phyloP scores from a whole-genome alignment of 768 basidiomycete genomes.

The Russula sp. region DNA sequence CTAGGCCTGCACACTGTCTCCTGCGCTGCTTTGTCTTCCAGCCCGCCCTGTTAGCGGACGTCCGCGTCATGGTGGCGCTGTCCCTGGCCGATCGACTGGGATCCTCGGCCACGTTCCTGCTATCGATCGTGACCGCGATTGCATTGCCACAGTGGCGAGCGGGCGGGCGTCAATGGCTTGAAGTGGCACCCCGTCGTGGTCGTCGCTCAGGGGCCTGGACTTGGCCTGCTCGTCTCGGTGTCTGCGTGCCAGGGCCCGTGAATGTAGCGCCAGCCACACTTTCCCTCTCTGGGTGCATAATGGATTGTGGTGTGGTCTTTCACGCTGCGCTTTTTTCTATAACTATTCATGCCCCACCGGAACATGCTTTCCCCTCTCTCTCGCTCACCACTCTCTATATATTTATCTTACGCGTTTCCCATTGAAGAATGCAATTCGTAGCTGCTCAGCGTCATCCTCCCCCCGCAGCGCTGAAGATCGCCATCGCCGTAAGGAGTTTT shows the following conservation, averaged over 20 bases:
- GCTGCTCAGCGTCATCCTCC: neutral
- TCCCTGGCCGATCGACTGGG: neutral
- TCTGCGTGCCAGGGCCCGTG: neutral
- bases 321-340: neutral
- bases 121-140: too few species aligned
- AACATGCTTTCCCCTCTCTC: neutral
- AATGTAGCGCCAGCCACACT: neutral
- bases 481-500: conserved; percentile 3
- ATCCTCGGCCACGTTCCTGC: too few species aligned
- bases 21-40: too few species aligned
- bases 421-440: neutral
- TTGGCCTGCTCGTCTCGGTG: neutral
- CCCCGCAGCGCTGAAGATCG: neutral
- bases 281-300: neutral
- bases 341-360: neutral
- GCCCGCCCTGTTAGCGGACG: neutral
- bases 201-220: too few species aligned
- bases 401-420: neutral
- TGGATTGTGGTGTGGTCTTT: neutral
- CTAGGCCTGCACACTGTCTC: too few species aligned
- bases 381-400: neutral
- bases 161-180: neutral
- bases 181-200: neutral
- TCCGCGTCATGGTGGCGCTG: neutral
- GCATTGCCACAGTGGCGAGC: too few species aligned